Evolutionary conservation across 2,329 filamentous ascomycete species (phyloP).

Genomic region (Ophiocordyceps australis): DNA sequence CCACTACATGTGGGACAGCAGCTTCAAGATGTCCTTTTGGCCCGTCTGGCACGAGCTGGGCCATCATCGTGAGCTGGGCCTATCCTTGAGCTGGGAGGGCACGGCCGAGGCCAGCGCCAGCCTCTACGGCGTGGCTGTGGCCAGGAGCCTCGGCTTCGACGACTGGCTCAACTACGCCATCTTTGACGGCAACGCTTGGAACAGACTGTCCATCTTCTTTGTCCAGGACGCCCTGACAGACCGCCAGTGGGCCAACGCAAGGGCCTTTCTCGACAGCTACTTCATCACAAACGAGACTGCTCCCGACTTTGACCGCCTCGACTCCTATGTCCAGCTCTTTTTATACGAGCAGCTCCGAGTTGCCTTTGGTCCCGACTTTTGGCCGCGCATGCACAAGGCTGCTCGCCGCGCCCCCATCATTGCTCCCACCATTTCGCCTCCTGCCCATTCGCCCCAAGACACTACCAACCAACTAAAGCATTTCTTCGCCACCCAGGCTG

Average conservation of each 20-base stretch:
- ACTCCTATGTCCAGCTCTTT: neutral
- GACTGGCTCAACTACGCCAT: too few relatives aligned
- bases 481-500: neutral
- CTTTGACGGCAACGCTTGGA: too few relatives aligned
- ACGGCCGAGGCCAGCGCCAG: neutral
- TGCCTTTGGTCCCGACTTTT: neutral
- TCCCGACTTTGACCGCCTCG: neutral
- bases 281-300: neutral
- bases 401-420: neutral
- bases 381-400: neutral
- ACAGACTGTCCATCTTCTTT: too few relatives aligned
- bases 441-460: too few relatives aligned
- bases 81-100: constrained; percentile 1
- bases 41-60: constrained; percentile 2
- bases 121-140: constrained; percentile 1
- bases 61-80: constrained; percentile 1
- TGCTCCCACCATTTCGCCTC: too few relatives aligned
- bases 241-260: neutral
- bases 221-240: too few relatives aligned
- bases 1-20: neutral
- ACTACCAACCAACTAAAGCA: neutral
- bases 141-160: neutral
- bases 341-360: neutral
- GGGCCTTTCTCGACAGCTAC: neutral
- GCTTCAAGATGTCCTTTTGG: neutral